These are phyloP conservation scores for Oryza punctata DNA, from an alignment of 176 grass and related monocot species.

Conservation along the genomic window DNA sequence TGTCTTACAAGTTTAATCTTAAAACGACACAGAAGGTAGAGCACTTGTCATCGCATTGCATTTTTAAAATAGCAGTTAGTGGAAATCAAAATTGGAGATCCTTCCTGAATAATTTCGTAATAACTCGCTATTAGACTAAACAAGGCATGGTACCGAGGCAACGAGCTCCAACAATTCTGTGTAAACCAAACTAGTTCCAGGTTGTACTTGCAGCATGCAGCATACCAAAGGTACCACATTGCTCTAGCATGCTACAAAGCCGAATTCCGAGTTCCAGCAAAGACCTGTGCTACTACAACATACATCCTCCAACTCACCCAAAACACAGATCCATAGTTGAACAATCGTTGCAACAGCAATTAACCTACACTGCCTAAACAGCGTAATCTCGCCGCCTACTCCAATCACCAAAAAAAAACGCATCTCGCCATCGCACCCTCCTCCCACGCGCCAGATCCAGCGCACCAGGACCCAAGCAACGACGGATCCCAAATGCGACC, in stretches of 20 bases:
- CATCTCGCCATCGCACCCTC: background rate
- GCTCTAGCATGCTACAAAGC: background rate
- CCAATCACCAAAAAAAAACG: constrained; percentile 28
- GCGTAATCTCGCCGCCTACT: background rate
- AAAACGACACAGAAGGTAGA: background rate
- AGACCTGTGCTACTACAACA: background rate
- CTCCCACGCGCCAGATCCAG: constrained; percentile 21
- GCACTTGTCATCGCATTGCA: background rate
- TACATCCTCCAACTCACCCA: background rate
- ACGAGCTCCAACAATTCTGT: background rate
- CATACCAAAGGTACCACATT: background rate
- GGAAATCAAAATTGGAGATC: background rate
- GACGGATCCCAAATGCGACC: background rate
- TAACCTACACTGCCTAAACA: background rate
- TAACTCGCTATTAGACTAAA: background rate
- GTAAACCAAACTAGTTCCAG: background rate
- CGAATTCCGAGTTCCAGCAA: constrained; percentile 14
- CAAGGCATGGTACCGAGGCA: background rate
- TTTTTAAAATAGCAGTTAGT: background rate
- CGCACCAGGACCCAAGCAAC: background rate
- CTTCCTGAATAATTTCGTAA: background rate
- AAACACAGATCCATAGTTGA: constrained; percentile 35
- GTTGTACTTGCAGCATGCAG: background rate
- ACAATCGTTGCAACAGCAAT: background rate
- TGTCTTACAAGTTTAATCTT: background rate